Evolutionary conservation across 805 yeast genomes (phyloP).

Genomic region (Hanseniaspora meyeri): DNA sequence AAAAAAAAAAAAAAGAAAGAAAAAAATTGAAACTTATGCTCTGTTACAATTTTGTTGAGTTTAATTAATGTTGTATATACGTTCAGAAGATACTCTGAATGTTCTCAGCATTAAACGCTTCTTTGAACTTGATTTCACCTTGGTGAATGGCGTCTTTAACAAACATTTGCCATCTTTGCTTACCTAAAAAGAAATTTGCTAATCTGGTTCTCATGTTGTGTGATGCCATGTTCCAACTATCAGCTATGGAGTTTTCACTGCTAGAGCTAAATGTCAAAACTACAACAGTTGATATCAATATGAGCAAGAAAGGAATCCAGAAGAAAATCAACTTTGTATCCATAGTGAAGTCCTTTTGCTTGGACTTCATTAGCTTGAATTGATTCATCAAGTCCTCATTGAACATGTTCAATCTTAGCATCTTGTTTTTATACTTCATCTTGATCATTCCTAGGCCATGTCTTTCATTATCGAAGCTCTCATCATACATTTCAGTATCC

Average conservation of each 20-base stretch:
- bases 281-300: slow-evolving; percentile 39
- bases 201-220: slow-evolving; percentile 33
- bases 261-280: slow-evolving; percentile 29
- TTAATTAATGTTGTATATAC: not conserved
- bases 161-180: slow-evolving; percentile 37
- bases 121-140: slow-evolving; percentile 11
- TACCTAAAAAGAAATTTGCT: slow-evolving; percentile 42
- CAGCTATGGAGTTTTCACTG: slow-evolving; percentile 25
- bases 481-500: slow-evolving; percentile 24
- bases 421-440: not conserved
- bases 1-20: not conserved
- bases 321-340: slow-evolving; percentile 79
- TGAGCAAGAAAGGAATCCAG: slow-evolving; percentile 71
- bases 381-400: slow-evolving; percentile 25
- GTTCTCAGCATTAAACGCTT: slow-evolving; percentile 8
- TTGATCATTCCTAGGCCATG: not conserved
- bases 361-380: slow-evolving; percentile 24
- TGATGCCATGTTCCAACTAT: slow-evolving; percentile 26
- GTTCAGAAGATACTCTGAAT: not conserved
- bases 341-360: slow-evolving; percentile 37
- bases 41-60: not conserved
- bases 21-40: not conserved
- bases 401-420: slow-evolving; percentile 27
- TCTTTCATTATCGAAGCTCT: slow-evolving; percentile 24
- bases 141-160: slow-evolving; percentile 23